phyloP scores from a whole-genome alignment of 805 yeast species.

The Groenewaldozyma salmanticensis region DNA sequence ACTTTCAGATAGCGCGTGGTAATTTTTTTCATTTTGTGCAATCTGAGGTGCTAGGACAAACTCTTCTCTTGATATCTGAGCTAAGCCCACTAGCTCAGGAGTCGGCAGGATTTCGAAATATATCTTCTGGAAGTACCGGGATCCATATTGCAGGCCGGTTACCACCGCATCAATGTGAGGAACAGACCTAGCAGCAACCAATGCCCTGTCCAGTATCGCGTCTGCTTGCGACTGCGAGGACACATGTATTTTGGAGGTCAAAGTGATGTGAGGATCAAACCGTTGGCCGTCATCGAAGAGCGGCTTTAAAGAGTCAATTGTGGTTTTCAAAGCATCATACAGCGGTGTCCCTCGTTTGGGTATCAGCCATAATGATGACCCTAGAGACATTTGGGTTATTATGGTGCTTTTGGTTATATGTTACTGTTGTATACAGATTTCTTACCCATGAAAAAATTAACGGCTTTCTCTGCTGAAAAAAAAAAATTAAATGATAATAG shows the following conservation, averaged over 20 bases:
- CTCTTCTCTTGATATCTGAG: conserved; percentile 31
- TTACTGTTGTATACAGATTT: conserved; percentile 1
- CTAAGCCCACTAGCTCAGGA: conserved; percentile 42
- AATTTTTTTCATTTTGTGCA: conserved; percentile 15
- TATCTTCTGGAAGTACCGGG: conserved; percentile 43
- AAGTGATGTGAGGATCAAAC: conserved; percentile 71
- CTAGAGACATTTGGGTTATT: too few relatives aligned
- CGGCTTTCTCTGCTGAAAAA: neutral
- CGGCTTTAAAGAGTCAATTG: conserved; percentile 57
- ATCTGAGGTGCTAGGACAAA: conserved; percentile 24
- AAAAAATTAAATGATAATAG: neutral
- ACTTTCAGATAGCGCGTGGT: conserved; percentile 20
- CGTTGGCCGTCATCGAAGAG: conserved; percentile 62
- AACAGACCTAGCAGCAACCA: conserved; percentile 45
- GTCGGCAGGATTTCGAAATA: conserved; percentile 38
- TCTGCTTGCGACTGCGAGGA: conserved; percentile 47
- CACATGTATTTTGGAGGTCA: conserved; percentile 51
- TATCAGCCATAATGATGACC: conserved; percentile 66
- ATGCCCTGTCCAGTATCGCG: conserved; percentile 45
- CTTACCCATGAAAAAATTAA: neutral
- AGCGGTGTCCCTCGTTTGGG: conserved; percentile 49
- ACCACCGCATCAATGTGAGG: conserved; percentile 31
- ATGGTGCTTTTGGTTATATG: too few relatives aligned
- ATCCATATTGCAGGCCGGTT: conserved; percentile 38
- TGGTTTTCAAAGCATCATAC: conserved; percentile 45